Evolutionary conservation across 805 yeast genomes (phyloP).

Genomic region (Saccharomycopsis fodiens): DNA sequence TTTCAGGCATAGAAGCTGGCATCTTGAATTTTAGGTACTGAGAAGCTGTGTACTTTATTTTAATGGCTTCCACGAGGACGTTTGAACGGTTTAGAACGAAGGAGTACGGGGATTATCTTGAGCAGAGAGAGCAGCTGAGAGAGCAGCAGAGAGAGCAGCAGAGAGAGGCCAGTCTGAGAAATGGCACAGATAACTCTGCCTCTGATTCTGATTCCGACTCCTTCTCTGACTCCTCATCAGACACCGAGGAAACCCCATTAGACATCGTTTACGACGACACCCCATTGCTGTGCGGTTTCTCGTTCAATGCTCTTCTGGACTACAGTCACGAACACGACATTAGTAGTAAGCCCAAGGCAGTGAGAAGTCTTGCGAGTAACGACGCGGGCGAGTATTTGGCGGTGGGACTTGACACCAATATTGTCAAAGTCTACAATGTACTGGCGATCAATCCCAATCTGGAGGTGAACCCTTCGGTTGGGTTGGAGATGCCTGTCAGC

Average conservation of each 20-base stretch:
- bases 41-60: too few species aligned
- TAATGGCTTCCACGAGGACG: neutral
- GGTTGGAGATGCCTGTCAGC: neutral
- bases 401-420: slow-evolving; percentile 1
- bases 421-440: slow-evolving; percentile 1
- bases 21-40: too few species aligned
- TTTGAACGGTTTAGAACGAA: neutral
- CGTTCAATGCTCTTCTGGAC: neutral
- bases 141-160: too few species aligned
- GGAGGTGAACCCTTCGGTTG: neutral
- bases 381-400: neutral
- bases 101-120: neutral
- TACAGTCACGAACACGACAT: neutral
- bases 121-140: too few species aligned
- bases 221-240: neutral
- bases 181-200: neutral
- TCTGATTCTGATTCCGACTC: neutral
- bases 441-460: neutral
- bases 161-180: neutral
- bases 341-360: neutral
- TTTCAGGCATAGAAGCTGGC: too few species aligned
- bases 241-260: neutral
- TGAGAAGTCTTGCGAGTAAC: neutral
- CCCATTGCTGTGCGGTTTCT: neutral
- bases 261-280: neutral